phyloP scores from a whole-genome alignment of 148 eudicot genomes.

The Chenopodium berlandieri region DNA sequence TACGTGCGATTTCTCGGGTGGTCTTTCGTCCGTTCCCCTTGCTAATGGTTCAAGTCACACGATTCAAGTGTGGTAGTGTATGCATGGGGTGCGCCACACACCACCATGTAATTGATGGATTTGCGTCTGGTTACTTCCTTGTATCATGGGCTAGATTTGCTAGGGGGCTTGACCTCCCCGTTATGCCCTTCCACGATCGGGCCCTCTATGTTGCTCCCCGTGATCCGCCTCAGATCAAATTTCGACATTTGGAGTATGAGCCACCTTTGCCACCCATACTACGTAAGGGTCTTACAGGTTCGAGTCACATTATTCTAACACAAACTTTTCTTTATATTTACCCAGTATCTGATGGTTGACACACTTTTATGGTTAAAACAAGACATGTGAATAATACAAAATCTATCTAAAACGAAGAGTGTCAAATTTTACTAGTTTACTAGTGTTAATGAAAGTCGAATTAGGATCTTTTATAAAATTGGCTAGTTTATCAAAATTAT shows the following conservation, averaged over 20 bases:
- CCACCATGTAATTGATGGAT: slow-evolving; percentile 32
- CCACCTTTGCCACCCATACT: slow-evolving; percentile 2
- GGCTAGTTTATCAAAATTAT: no score
- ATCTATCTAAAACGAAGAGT: no score
- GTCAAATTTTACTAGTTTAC: no score
- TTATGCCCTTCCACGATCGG: slow-evolving; percentile 30
- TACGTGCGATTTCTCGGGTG: slow-evolving; percentile 33
- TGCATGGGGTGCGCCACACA: slow-evolving; percentile 28
- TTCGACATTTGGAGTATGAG: slow-evolving; percentile 37
- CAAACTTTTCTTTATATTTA: no score
- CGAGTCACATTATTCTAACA: no score
- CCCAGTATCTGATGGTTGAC: no score
- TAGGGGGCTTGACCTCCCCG: slow-evolving; percentile 28
- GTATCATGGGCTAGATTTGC: slow-evolving; percentile 32
- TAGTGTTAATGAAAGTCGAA: no score
- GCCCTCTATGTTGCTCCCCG: slow-evolving; percentile 23
- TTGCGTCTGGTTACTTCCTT: slow-evolving; percentile 13
- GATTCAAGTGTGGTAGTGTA: slow-evolving; percentile 38
- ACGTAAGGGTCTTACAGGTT: background rate
- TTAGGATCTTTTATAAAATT: no score
- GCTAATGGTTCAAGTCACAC: slow-evolving; percentile 29
- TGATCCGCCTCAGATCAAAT: slow-evolving; percentile 33
- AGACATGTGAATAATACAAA: no score
- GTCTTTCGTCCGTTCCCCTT: slow-evolving; percentile 33
- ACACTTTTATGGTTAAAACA: no score